Conservation (phyloP, 164 flowering plant species). For the Tetracentron sinense region DNA sequence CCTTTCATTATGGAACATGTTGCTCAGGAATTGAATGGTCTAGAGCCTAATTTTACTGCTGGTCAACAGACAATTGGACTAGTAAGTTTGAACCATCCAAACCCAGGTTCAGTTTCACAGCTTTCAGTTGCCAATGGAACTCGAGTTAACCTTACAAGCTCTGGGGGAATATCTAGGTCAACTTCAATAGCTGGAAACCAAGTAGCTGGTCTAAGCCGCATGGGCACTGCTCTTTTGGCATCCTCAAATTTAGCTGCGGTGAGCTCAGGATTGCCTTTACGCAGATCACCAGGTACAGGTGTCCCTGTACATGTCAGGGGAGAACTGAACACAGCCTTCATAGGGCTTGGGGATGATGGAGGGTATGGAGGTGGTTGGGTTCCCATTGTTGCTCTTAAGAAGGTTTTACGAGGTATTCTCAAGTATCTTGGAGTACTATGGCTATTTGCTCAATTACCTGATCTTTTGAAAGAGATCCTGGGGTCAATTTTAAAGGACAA, state of each 20-base stretch:
- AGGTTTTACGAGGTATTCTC: slow-evolving; percentile 90
- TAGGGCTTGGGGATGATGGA: slow-evolving; percentile 99
- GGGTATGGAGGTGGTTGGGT: slow-evolving; percentile 99
- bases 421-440: slow-evolving; percentile 98
- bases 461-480: slow-evolving; percentile 83
- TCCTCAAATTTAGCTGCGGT: slow-evolving; percentile 49
- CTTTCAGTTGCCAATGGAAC: slow-evolving; percentile 43
- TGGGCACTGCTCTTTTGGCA: slow-evolving; percentile 46
- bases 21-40: slow-evolving; percentile 88
- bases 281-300: slow-evolving; percentile 65
- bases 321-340: slow-evolving; percentile 94
- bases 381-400: slow-evolving; percentile 96
- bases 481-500: slow-evolving; percentile 90
- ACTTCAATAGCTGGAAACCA: slow-evolving; percentile 35
- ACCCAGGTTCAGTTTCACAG: slow-evolving; percentile 50
- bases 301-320: slow-evolving; percentile 91
- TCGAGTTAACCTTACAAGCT: slow-evolving; percentile 44
- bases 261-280: slow-evolving; percentile 57
- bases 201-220: slow-evolving; percentile 49
- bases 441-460: slow-evolving; percentile 97
- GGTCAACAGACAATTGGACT: slow-evolving; percentile 60
- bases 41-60: slow-evolving; percentile 66
- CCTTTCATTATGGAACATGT: slow-evolving; percentile 99
- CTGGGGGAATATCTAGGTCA: slow-evolving; percentile 55
- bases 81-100: slow-evolving; percentile 43